A percentile compares a stretch with the other conserved stretches of the same genome.
phyloP scores from a whole-genome alignment of 768 basidiomycete genomes.

The Rhodotorula graminis region DNA sequence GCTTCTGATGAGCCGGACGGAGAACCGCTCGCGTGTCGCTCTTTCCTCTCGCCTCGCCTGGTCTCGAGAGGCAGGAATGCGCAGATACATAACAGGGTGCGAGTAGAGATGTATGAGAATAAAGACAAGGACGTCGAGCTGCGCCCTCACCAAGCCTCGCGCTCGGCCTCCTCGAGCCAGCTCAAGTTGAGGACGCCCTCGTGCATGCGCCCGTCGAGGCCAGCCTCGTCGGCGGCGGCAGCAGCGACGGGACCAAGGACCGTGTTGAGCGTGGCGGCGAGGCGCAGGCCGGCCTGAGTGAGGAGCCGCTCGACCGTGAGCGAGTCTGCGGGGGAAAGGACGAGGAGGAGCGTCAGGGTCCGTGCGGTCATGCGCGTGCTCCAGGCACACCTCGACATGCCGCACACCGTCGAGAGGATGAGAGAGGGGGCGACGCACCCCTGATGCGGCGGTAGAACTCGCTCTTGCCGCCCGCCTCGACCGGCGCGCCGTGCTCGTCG shows the following conservation, averaged over 20 bases:
- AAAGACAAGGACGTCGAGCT: not conserved
- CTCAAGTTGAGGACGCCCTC: not conserved
- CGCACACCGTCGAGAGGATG: not conserved
- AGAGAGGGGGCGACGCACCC: constrained; percentile 48
- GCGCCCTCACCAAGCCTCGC: not conserved
- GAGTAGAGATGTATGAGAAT: not conserved
- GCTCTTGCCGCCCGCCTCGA: constrained; percentile 63
- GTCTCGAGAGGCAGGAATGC: no score
- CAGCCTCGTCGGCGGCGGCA: not conserved
- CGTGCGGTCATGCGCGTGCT: no score
- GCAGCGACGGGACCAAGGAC: constrained; percentile 19
- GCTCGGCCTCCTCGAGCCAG: not conserved
- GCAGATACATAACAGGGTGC: no score
- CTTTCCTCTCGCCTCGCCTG: no score
- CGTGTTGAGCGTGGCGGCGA: constrained; percentile 72
- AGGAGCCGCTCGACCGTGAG: constrained; percentile 76
- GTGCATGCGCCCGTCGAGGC: no score
- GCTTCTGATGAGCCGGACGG: no score
- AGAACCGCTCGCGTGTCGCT: no score
- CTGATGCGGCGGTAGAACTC: constrained; percentile 68
- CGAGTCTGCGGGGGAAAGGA: constrained; percentile 45
- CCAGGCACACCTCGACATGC: no score
- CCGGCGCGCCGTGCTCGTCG: constrained; percentile 16
- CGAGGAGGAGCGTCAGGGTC: no score
- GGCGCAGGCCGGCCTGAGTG: constrained; percentile 73